Evolutionary conservation across 768 basidiomycete species (phyloP), one percentile per base, ranked within the genome.

Genomic region (Trametes maxima): DNA sequence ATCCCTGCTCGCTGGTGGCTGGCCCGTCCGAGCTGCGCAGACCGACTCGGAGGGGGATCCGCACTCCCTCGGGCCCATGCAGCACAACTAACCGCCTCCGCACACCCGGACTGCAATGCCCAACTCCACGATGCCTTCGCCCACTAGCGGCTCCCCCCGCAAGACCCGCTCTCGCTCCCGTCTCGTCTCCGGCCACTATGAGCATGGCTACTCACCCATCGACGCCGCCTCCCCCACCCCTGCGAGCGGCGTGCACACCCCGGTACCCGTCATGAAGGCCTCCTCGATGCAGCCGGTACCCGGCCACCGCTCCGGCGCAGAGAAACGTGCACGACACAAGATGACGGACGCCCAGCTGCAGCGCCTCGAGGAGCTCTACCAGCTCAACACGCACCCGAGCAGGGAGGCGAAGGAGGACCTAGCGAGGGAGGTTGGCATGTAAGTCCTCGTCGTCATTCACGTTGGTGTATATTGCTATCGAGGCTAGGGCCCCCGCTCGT

Each of bases 271-370:
- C 35, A 39, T 63, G 50, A 54, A 54, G 12, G 43, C 59, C 48
- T 42, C 63, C 44, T 56, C 54, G 5, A 56, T 56, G 58, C 49
- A 61, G 40, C 59, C 56, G 3, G 52, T 51, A 17, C 14, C 7
- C 11, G 49, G 35, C 11, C 33, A 16, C n/a, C n/a, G 5, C 4
- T 5, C 48, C 3, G 40, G 40, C 19, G 42, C 13, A 33, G 65
- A 63, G n/a, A 67, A 70, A 65, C 76, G 72, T n/a, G 59, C 69
- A 7, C 74, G 79, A 35, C 75, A 76, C 57, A 78, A 77, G 50
- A 66, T 80, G 70, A 73, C 79, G 5, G 68, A 69, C 22, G 12
- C 37, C 21, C 70, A 72, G 62, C 67, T 70, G 11, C 62, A 63
- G 57, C 57, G 59, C 33, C 65, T 72, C n/a, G 70, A 72, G 57